phyloP scores from a whole-genome alignment of 371 early-diverging fungal species.

The Mortierella sp. region DNA sequence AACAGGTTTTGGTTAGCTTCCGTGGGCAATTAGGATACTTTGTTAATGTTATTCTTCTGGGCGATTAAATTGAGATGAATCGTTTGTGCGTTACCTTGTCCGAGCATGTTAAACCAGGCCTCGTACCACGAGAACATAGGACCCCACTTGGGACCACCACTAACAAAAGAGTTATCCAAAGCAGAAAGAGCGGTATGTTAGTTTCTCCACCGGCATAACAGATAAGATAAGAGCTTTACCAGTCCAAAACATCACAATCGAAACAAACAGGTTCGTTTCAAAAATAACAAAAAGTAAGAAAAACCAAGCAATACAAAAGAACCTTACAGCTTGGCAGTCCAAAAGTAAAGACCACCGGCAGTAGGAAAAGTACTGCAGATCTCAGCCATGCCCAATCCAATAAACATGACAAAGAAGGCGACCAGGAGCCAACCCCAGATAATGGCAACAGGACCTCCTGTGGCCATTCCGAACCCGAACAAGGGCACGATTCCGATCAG shows the following conservation, averaged over 20 bases:
- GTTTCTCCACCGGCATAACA: background rate
- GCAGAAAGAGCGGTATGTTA: background rate
- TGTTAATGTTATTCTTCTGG: background rate
- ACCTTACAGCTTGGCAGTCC: conserved; percentile 64
- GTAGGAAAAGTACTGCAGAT: conserved; percentile 83
- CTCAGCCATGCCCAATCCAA: conserved; percentile 80
- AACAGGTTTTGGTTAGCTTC: background rate
- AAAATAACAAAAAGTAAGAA: background rate
- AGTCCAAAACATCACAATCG: background rate
- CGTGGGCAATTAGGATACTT: background rate
- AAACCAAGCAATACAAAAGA: background rate
- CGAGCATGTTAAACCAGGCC: conserved; percentile 78
- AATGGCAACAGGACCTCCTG: conserved; percentile 75
- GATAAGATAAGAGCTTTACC: background rate
- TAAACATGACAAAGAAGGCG: conserved; percentile 68
- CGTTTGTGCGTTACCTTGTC: conserved; percentile 52
- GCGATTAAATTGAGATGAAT: background rate
- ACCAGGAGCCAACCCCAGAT: conserved; percentile 82
- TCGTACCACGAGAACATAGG: conserved; percentile 74
- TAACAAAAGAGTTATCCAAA: background rate
- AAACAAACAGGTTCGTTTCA: background rate
- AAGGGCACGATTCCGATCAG: conserved; percentile 58
- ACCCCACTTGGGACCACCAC: conserved; percentile 63
- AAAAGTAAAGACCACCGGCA: conserved; percentile 79
- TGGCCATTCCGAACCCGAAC: conserved; percentile 71